A percentile compares a stretch with the other conserved stretches of the same genome.
phyloP scores from a whole-genome alignment of 306 rosid species.

The Hippophae gyantsensis region DNA sequence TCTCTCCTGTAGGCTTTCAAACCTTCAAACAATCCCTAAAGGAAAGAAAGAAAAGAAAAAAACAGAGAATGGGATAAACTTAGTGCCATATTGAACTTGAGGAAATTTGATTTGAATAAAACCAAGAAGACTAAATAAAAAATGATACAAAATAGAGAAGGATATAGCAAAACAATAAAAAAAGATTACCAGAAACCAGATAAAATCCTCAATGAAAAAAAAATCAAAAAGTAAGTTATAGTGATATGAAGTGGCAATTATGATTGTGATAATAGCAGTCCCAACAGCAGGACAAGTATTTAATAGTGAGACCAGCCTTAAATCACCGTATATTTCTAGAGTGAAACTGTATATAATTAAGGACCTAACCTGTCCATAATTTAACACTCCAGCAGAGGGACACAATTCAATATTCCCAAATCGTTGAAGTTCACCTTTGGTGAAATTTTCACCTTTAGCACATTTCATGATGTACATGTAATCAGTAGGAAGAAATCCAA shows the following conservation, averaged over 20 bases:
- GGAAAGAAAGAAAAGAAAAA: conserved; percentile 10
- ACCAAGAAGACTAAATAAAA: neutral
- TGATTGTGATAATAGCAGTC: no score
- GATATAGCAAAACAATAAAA: no score
- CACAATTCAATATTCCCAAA: conserved; percentile 87
- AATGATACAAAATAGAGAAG: neutral
- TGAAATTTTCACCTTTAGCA: conserved; percentile 43
- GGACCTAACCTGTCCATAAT: conserved; percentile 80
- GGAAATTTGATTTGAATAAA: neutral
- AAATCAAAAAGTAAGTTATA: no score
- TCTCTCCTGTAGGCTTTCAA: conserved; percentile 76
- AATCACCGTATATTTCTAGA: neutral
- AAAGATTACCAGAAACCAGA: no score
- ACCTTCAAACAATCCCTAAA: conserved; percentile 94
- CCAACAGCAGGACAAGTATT: no score
- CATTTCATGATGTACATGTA: conserved; percentile 84
- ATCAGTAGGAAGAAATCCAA: conserved; percentile 67
- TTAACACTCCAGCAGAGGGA: conserved; percentile 83
- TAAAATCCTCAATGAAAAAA: no score
- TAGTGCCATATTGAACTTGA: neutral
- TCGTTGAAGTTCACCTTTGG: conserved; percentile 67
- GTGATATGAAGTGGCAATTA: no score
- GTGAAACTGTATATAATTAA: neutral
- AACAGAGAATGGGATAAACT: neutral
- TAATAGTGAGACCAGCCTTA: no score